Conservation (phyloP, 306 rosid species). For the Sphenostylis stenocarpa region DNA sequence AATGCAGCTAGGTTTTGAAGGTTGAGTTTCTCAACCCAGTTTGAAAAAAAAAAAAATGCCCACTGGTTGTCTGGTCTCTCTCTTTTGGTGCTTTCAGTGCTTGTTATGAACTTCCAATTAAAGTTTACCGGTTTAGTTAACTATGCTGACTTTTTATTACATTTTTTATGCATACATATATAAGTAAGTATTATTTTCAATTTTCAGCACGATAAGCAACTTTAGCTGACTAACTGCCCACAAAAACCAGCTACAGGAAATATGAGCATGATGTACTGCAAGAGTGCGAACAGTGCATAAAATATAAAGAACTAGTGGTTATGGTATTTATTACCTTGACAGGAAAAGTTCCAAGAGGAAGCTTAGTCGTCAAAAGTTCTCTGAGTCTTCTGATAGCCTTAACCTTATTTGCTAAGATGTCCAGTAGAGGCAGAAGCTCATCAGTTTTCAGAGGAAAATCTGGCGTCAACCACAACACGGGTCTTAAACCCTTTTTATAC, state of each 20-base stretch:
- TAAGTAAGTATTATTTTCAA: background rate
- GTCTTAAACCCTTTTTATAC: slow-evolving; percentile 97
- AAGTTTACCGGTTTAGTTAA: background rate
- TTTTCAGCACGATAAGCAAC: background rate
- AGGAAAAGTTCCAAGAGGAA: slow-evolving; percentile 93
- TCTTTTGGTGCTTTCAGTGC: background rate
- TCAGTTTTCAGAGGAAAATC: slow-evolving; percentile 98
- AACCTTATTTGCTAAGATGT: slow-evolving; percentile 94
- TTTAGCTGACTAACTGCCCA: background rate
- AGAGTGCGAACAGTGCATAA: background rate
- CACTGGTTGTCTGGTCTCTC: background rate
- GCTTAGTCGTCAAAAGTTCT: slow-evolving; percentile 97
- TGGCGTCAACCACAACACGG: slow-evolving; percentile 96
- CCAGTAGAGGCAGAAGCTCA: slow-evolving; percentile 94
- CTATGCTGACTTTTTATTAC: background rate
- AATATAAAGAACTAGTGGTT: background rate
- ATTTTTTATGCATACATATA: background rate
- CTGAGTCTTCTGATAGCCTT: slow-evolving; percentile 95
- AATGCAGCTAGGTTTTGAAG: background rate
- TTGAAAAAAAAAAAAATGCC: background rate
- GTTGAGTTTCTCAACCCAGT: background rate
- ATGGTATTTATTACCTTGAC: slow-evolving; percentile 67
- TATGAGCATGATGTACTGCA: background rate
- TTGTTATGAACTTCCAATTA: background rate
- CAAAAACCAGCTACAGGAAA: background rate